Percentiles rank a stretch among this genome's conserved stretches.
These are phyloP conservation scores for Miscanthus sacchariflorus DNA, from an alignment of 202 grass and related monocot genomes.

Conservation along the genomic window DNA sequence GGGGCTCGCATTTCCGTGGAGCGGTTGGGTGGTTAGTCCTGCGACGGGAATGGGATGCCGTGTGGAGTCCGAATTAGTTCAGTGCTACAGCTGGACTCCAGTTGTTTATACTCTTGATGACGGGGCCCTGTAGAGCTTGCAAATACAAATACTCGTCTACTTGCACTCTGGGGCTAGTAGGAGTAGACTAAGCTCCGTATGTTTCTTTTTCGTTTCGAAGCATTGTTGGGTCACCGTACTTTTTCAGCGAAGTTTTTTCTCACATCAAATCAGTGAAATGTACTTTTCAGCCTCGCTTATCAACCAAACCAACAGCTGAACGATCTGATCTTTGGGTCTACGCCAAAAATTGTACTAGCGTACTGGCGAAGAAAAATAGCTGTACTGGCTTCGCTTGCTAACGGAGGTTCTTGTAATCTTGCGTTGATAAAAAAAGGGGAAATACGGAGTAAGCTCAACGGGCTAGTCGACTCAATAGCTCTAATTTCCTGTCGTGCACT, in stretches of 20 bases:
- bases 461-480: neutral
- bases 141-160: constrained; percentile 1
- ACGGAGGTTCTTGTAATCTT: neutral
- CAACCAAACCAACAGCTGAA: too few species aligned
- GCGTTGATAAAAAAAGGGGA: neutral
- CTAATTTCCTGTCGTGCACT: neutral
- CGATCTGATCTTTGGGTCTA: constrained; percentile 39
- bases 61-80: constrained; percentile 22
- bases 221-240: neutral
- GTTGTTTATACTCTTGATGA: constrained; percentile 42
- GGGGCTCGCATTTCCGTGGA: constrained; percentile 39
- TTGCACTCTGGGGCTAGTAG: constrained; percentile 3
- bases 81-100: constrained; percentile 48
- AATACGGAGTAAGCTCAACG: neutral
- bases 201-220: neutral
- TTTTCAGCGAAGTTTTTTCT: too few species aligned
- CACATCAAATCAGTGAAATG: too few species aligned
- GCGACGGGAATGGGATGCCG: constrained; percentile 18
- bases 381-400: neutral
- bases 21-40: constrained; percentile 39
- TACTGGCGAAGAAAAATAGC: constrained; percentile 24
- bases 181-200: constrained; percentile 10
- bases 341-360: constrained; percentile 25
- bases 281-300: too few species aligned
- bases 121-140: constrained; percentile 10